Evolutionary conservation across 805 yeast species (phyloP).

Genomic region (Lipomyces chichibuensis): DNA sequence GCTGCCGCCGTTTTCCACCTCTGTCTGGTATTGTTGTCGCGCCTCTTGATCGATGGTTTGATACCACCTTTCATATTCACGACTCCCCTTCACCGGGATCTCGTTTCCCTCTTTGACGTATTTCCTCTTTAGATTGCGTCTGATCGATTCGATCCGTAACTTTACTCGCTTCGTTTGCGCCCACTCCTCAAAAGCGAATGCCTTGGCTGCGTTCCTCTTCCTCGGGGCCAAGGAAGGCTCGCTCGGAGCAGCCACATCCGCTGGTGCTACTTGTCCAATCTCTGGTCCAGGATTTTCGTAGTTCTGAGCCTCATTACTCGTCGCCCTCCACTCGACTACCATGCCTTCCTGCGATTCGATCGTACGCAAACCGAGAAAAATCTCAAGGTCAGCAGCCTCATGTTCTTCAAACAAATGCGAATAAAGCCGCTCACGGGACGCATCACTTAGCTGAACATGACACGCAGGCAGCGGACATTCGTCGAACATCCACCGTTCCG

Average conservation of each 20-base stretch:
- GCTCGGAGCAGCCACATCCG: too few species aligned
- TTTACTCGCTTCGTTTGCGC: background rate
- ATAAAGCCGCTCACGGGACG: background rate
- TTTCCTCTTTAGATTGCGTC: background rate
- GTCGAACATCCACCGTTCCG: background rate
- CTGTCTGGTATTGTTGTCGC: background rate
- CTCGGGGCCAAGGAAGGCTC: background rate
- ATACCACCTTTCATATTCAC: background rate
- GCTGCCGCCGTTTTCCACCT: background rate
- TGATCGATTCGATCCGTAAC: background rate
- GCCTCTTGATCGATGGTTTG: background rate
- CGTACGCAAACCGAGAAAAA: background rate
- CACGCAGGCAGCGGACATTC: background rate
- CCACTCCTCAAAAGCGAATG: background rate
- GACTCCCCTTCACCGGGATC: background rate
- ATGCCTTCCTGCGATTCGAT: too few species aligned
- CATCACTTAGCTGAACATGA: background rate
- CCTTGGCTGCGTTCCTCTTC: background rate
- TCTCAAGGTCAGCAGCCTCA: background rate
- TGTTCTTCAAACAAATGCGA: background rate
- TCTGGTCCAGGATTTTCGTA: too few species aligned
- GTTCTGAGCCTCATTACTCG: too few species aligned
- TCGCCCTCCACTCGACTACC: too few species aligned
- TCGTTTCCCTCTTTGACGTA: background rate
- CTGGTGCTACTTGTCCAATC: too few species aligned